These are phyloP conservation scores for Penicillium mononematosum DNA, from an alignment of 495 filamentous ascomycete genomes.

Conservation along the genomic window DNA sequence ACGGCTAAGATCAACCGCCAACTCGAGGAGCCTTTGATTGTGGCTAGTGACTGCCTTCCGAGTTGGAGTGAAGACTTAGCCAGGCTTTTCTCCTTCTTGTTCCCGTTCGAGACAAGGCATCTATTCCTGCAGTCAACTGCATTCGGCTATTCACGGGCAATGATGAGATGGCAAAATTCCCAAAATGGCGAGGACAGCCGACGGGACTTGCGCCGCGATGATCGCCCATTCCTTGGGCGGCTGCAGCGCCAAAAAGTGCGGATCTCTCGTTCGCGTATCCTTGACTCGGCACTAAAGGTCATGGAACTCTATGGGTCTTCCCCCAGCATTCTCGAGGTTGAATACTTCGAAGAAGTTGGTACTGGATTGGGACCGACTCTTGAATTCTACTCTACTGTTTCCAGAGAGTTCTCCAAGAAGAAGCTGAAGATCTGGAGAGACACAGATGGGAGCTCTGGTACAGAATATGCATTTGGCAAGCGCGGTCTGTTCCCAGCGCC, in stretches of 20 bases:
- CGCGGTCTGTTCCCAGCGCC: constrained; percentile 91
- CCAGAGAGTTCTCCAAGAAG: constrained; percentile 95
- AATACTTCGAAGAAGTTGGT: constrained; percentile 98
- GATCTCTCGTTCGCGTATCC: constrained; percentile 85
- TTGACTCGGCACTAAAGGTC: constrained; percentile 98
- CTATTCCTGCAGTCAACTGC: constrained; percentile 97
- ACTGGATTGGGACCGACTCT: constrained; percentile 95
- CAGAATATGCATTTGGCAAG: constrained; percentile 83
- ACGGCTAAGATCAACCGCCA: constrained; percentile 99
- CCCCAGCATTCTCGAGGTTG: constrained; percentile 92
- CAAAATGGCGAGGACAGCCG: constrained; percentile 76
- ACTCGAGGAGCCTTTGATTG: constrained; percentile 96
- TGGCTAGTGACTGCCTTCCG: constrained; percentile 94
- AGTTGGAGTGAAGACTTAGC: constrained; percentile 98
- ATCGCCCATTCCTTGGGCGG: constrained; percentile 87
- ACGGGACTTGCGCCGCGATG: constrained; percentile 79
- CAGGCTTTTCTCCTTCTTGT: constrained; percentile 94
- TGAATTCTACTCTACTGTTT: constrained; percentile 98
- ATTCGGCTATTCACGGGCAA: constrained; percentile 95
- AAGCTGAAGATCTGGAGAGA: constrained; percentile 96
- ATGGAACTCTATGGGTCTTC: constrained; percentile 98
- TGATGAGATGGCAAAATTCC: constrained; percentile 95
- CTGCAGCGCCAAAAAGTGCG: constrained; percentile 96
- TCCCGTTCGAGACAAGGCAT: constrained; percentile 97
- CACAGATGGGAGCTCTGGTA: constrained; percentile 69